Evolutionary conservation across 768 basidiomycete species (phyloP), one percentile per base, ranked within the genome.

Genomic region (Trametes villosa): DNA sequence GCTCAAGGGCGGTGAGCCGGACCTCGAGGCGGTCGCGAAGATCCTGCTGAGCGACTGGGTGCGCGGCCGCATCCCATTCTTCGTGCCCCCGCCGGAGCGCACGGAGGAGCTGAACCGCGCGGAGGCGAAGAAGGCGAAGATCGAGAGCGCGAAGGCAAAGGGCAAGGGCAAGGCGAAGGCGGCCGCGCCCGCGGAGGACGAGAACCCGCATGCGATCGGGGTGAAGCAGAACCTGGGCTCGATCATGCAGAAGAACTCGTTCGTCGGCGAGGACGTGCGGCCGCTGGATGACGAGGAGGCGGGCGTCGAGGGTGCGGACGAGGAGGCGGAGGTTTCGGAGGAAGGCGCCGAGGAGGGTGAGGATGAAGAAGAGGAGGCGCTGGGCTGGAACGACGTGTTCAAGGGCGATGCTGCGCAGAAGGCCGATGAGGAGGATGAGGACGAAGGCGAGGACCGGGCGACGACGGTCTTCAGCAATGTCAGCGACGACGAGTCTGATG

Each of bases 11-110:
- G 97, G 97, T 60, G 96, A 98, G 73, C 93, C 96, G 2, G 95
- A 97, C 74, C 72, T 89, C 45, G 92, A 98, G 69, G 84, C 91
- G 4, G 94, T 96, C 29, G 91, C 96, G 30, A 98, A 96, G 78
- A 96, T 99, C 72, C 79, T 98, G 47, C 76, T 99, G 69, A 92
- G 88, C 72, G 97, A 98, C 73, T 98, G 96, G 96, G 94, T 98
- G 59, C 81, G 97, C 46, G 97, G 96, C 9, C 89, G 94, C 67
- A 96, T 99, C 70, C 97, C 97, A 20, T 99, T 88, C 81, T 99
- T 98, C 70, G 95, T 94, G 36, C 72, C 89, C 13, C 97, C 97
- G 15, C 96, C 96, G 56, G 94, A 93, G 72, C 79, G 91, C 58
- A 71, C 90, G 9, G 86, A 87, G 64, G 88, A 85, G 66, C 75